Evolutionary conservation across 129 eudicot genomes (phyloP).

Genomic region (Arctium lappa): DNA sequence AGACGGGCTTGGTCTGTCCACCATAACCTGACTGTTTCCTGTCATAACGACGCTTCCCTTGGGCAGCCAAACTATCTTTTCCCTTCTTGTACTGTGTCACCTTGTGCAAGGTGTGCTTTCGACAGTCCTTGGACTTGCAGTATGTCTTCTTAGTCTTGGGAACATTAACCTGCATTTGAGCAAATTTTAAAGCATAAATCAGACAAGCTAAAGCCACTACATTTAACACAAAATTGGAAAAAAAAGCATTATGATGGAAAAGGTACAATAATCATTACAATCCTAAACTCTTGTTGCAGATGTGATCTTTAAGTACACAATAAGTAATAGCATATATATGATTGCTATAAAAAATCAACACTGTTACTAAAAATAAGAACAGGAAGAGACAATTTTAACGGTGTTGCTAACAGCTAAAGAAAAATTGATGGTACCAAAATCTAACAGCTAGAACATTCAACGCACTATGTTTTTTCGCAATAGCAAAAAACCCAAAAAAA

Average conservation of each 20-base stretch:
- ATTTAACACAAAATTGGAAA: neutral
- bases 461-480: neutral
- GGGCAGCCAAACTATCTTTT: constrained; percentile 44
- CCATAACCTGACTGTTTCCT: constrained; percentile 49
- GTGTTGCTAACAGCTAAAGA: neutral
- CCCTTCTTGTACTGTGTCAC: constrained; percentile 50
- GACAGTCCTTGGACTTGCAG: constrained; percentile 47
- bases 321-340: neutral
- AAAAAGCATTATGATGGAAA: neutral
- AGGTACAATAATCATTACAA: neutral
- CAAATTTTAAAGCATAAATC: neutral
- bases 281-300: neutral
- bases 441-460: neutral
- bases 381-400: neutral
- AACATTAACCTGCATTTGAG: constrained; percentile 24
- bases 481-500: neutral
- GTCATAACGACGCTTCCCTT: constrained; percentile 48
- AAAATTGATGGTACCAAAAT: neutral
- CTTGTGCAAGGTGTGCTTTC: constrained; percentile 43
- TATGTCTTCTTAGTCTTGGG: constrained; percentile 43
- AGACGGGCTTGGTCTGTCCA: constrained; percentile 48
- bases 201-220: neutral
- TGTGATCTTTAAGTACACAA: neutral
- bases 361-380: neutral
- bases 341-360: neutral